phyloP scores from a whole-genome alignment of 768 basidiomycete species.

The Collybia nuda region DNA sequence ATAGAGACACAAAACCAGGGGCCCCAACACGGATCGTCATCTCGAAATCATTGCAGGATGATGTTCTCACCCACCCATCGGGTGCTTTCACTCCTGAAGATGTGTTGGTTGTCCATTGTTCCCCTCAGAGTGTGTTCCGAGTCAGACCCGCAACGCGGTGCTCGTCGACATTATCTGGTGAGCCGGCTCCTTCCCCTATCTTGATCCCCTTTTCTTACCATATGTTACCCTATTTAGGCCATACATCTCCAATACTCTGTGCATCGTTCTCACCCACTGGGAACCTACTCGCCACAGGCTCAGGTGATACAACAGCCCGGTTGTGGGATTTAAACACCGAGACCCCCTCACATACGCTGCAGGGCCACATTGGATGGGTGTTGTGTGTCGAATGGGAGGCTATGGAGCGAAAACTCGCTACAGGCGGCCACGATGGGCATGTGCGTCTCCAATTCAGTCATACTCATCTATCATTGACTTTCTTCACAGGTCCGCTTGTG shows the following conservation, averaged over 20 bases:
- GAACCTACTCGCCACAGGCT: conserved; percentile 87
- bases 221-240: conserved; percentile 49
- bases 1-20: conserved; percentile 43
- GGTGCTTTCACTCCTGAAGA: conserved; percentile 81
- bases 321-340: conserved; percentile 96
- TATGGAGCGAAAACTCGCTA: conserved; percentile 85
- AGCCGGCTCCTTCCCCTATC: conserved; percentile 14
- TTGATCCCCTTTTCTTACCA: conserved; percentile 2
- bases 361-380: conserved; percentile 95
- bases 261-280: conserved; percentile 96
- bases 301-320: conserved; percentile 90
- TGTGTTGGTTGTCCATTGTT: conserved; percentile 83
- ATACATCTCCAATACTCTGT: conserved; percentile 90
- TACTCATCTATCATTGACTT: not conserved
- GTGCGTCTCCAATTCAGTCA: conserved; percentile 39
- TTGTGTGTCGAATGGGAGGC: conserved; percentile 98
- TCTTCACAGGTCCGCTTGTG: conserved; percentile 69
- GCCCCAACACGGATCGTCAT: conserved; percentile 80
- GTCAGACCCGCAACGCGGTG: conserved; percentile 94
- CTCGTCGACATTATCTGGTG: conserved; percentile 87
- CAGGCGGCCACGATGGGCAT: conserved; percentile 93
- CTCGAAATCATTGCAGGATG: conserved; percentile 78
- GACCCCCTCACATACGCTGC: conserved; percentile 81
- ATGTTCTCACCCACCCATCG: conserved; percentile 75
- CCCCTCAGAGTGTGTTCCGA: conserved; percentile 94